These are phyloP conservation scores for Eragrostis curvula DNA, from an alignment of 176 grass and related monocot genomes.

Conservation along the genomic window DNA sequence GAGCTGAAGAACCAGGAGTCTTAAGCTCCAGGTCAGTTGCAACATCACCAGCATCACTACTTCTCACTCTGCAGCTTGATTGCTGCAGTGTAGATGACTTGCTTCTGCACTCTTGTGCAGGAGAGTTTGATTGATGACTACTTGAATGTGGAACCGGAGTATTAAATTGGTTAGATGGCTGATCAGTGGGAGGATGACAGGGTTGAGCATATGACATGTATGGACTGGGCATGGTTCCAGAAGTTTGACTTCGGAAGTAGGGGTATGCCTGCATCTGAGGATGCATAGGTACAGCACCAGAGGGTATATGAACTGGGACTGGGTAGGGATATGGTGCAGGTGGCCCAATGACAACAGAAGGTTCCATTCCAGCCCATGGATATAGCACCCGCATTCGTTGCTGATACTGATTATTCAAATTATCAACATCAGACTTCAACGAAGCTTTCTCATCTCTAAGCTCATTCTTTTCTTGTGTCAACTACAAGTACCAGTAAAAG, in stretches of 20 bases:
- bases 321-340: constrained; percentile 67
- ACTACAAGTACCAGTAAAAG: constrained; percentile 51
- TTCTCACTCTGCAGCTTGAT: constrained; percentile 52
- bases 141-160: constrained; percentile 44
- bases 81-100: constrained; percentile 52
- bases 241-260: constrained; percentile 55
- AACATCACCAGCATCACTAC: constrained; percentile 66
- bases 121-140: constrained; percentile 43
- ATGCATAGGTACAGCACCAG: constrained; percentile 70
- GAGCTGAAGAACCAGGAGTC: constrained; percentile 66
- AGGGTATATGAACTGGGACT: constrained; percentile 65
- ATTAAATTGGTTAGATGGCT: constrained; percentile 52
- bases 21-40: constrained; percentile 92
- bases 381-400: constrained; percentile 67
- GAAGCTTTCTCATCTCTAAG: constrained; percentile 85
- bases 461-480: constrained; percentile 86
- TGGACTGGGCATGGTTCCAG: constrained; percentile 42
- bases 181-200: constrained; percentile 52
- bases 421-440: constrained; percentile 82
- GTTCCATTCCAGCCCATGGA: constrained; percentile 80
- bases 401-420: constrained; percentile 71
- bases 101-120: constrained; percentile 56
- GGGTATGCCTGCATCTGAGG: constrained; percentile 60
- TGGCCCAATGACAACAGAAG: constrained; percentile 69
- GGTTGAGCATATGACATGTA: constrained; percentile 59